phyloP scores from a whole-genome alignment of 2,329 filamentous ascomycete species.

The Cercospora citrullina region DNA sequence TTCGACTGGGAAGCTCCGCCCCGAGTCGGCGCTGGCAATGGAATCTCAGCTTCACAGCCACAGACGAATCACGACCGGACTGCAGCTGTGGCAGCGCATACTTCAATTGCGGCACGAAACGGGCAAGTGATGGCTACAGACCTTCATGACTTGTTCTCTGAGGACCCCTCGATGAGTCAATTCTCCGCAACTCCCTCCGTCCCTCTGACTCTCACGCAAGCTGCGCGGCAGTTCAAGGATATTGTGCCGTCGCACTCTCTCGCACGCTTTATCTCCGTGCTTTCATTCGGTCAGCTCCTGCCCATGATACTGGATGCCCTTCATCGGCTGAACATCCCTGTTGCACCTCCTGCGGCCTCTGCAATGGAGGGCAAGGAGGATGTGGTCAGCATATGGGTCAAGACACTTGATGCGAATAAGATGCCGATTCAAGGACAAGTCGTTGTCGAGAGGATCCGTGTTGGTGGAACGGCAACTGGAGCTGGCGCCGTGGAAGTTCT shows the following conservation, averaged over 20 bases:
- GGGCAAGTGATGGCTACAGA: conserved; percentile 38
- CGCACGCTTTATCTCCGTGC: conserved; percentile 87
- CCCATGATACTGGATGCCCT: conserved; percentile 78
- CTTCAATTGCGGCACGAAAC: conserved; percentile 29
- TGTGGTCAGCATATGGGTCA: conserved; percentile 61
- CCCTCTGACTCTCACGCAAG: conserved; percentile 82
- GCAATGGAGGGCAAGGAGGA: conserved; percentile 52
- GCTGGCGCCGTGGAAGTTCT: conserved; percentile 58
- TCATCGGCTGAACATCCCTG: conserved; percentile 80
- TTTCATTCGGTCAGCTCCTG: conserved; percentile 72
- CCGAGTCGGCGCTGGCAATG: conserved; percentile 51
- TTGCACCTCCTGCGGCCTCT: conserved; percentile 49
- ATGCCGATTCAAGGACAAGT: conserved; percentile 76
- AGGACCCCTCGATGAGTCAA: conserved; percentile 81
- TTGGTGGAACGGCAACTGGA: conserved; percentile 38
- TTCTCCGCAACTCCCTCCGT: conserved; percentile 79
- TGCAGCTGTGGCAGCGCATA: conserved; percentile 31
- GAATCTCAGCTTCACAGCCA: conserved; percentile 44
- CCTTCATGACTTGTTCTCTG: conserved; percentile 65
- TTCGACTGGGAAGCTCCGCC: conserved; percentile 86
- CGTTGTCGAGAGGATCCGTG: conserved; percentile 65
- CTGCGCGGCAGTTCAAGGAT: conserved; percentile 82
- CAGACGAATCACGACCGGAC: conserved; percentile 32
- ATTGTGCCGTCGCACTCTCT: conserved; percentile 85
- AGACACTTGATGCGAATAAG: conserved; percentile 69